Conservation (phyloP, 1,284 basidiomycete species). For the Pholiota adiposa region DNA sequence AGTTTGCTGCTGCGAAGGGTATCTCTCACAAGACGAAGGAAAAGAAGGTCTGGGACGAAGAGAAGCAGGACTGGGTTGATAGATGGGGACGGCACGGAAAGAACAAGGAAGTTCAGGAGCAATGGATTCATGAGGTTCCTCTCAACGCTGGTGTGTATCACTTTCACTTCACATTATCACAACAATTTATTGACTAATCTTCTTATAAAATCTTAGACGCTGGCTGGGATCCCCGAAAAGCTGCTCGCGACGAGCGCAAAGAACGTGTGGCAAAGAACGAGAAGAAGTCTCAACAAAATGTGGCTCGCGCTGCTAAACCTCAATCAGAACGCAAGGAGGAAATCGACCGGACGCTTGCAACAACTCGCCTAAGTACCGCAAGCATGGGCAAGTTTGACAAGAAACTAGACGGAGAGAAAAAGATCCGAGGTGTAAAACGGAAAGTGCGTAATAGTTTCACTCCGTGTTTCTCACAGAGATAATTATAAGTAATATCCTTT, state of each 20-base stretch:
- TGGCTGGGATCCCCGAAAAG: constrained; percentile 81
- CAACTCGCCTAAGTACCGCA: constrained; percentile 86
- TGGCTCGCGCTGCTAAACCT: constrained; percentile 57
- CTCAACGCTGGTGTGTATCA: constrained; percentile 74
- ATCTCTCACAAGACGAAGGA: constrained; percentile 85
- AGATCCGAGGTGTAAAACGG: constrained; percentile 86
- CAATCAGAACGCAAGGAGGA: constrained; percentile 70
- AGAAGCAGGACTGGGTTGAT: constrained; percentile 90
- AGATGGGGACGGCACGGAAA: constrained; percentile 93
- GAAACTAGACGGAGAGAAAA: constrained; percentile 89
- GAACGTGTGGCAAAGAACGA: constrained; percentile 86
- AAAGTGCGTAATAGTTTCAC: constrained; percentile 62
- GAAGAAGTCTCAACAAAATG: constrained; percentile 79
- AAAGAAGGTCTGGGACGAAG: constrained; percentile 93
- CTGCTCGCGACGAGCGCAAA: constrained; percentile 79
- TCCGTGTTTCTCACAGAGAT: background rate
- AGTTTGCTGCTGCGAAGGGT: constrained; percentile 93
- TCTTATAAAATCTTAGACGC: constrained; percentile 48
- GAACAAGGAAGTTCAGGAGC: constrained; percentile 87
- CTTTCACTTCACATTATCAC: background rate
- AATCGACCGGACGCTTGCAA: constrained; percentile 79
- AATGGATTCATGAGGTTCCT: constrained; percentile 94
- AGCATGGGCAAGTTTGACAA: constrained; percentile 94
- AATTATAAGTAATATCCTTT: background rate
- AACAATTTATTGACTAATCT: background rate